A percentile compares a stretch with the other conserved stretches of the same genome.
Evolutionary conservation across 768 basidiomycete genomes (phyloP).

Genomic region (Suillus hirtellus): DNA sequence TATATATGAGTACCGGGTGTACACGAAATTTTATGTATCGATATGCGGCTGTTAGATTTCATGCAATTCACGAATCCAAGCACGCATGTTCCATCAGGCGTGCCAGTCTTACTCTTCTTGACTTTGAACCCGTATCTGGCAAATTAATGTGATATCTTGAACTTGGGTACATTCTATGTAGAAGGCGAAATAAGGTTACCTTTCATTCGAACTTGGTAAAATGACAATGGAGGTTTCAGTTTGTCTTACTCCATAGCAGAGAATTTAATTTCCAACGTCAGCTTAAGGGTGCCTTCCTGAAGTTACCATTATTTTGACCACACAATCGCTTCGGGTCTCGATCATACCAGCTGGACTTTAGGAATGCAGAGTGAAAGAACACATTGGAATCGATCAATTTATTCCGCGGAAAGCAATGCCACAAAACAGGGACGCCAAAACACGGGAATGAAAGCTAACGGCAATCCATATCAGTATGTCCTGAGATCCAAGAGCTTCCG

Average conservation of each 20-base stretch:
- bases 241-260: not conserved
- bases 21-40: constrained; percentile 30
- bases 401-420: constrained; percentile 7
- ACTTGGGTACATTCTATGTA: not conserved
- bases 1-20: constrained; percentile 37
- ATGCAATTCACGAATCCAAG: constrained; percentile 4
- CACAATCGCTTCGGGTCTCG: not conserved
- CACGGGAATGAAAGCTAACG: not conserved
- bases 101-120: not conserved
- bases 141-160: not conserved
- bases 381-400: constrained; percentile 14
- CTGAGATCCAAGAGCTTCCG: constrained; percentile 71
- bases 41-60: constrained; percentile 10
- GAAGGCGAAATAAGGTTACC: not conserved
- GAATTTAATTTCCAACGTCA: constrained; percentile 3
- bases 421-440: constrained; percentile 2
- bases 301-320: not conserved
- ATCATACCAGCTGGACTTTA: not conserved
- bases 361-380: not conserved
- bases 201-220: not conserved
- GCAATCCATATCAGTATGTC: constrained; percentile 37
- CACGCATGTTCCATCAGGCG: constrained; percentile 2
- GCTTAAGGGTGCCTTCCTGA: not conserved
- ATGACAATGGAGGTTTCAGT: not conserved
- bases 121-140: not conserved